These are phyloP conservation scores for Triangularia verruculosa DNA, from an alignment of 2,329 filamentous ascomycete genomes.

Conservation along the genomic window DNA sequence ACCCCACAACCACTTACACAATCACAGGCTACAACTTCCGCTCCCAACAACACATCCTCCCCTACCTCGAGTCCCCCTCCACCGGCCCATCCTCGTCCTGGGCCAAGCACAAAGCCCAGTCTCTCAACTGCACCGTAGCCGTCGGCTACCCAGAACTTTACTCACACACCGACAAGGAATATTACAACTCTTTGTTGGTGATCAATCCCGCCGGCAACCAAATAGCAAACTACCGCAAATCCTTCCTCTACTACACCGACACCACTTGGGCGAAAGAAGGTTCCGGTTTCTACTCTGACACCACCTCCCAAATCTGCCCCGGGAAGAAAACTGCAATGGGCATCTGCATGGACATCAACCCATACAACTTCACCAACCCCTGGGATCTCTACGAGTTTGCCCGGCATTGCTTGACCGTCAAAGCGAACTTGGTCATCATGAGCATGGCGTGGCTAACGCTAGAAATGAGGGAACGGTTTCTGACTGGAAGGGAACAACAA, in stretches of 20 bases:
- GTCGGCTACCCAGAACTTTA: constrained; percentile 73
- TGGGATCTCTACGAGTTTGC: constrained; percentile 48
- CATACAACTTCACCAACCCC: constrained; percentile 47
- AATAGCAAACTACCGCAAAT: constrained; percentile 59
- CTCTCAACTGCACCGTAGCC: constrained; percentile 64
- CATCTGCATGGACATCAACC: constrained; percentile 61
- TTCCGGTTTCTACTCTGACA: constrained; percentile 46
- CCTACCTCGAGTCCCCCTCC: constrained; percentile 65
- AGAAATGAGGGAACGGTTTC: constrained; percentile 43
- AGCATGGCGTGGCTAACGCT: constrained; percentile 65
- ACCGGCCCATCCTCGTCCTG: constrained; percentile 67
- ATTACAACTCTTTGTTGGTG: constrained; percentile 55
- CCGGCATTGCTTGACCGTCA: constrained; percentile 52
- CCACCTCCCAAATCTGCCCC: neutral
- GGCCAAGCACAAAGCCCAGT: constrained; percentile 64
- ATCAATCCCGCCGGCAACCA: constrained; percentile 57
- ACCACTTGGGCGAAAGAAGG: constrained; percentile 61
- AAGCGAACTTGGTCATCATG: constrained; percentile 60
- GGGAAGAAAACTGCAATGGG: constrained; percentile 48
- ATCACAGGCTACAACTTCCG: constrained; percentile 72
- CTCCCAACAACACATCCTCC: constrained; percentile 62
- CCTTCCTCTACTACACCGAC: constrained; percentile 57
- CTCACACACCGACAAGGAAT: constrained; percentile 45
- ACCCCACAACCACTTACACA: neutral
- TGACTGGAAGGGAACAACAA: constrained; percentile 36